These are phyloP conservation scores for Hordeum pubiflorum DNA, from an alignment of 202 grass and related monocot species.

Conservation along the genomic window DNA sequence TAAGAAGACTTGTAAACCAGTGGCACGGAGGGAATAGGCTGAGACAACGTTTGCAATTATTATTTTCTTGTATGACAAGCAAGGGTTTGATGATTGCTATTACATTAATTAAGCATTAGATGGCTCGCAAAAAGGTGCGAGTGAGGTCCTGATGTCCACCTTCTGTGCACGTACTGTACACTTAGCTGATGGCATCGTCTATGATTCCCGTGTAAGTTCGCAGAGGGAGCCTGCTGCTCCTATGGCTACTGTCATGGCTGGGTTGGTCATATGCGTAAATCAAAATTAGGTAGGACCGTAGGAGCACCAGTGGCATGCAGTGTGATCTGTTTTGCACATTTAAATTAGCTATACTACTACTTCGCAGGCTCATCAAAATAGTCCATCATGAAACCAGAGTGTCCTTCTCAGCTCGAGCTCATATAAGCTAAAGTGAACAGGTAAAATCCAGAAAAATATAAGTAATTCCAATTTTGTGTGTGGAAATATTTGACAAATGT, in stretches of 20 bases:
- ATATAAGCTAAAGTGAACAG: no score
- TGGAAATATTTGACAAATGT: no score
- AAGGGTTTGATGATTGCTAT: neutral
- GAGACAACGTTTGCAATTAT: neutral
- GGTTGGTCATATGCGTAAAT: neutral
- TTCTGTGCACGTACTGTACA: neutral
- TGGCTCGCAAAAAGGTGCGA: neutral
- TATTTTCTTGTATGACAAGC: neutral
- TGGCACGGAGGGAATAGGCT: no score
- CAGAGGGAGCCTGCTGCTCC: neutral
- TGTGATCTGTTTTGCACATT: neutral
- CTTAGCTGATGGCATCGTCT: neutral
- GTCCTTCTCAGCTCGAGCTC: no score
- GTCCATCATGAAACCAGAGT: no score
- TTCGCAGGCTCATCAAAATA: no score
- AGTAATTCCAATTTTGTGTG: no score
- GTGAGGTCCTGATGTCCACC: neutral
- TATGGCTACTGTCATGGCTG: neutral
- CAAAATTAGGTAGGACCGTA: neutral
- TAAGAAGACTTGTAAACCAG: no score
- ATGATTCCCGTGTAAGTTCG: neutral
- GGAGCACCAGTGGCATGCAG: neutral
- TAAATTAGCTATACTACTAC: neutral
- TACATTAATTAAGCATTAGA: neutral
- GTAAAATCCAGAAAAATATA: no score